A percentile compares a stretch with the other conserved stretches of the same genome.
phyloP scores from a whole-genome alignment of 768 basidiomycete species.

The Serpula lacrymans region DNA sequence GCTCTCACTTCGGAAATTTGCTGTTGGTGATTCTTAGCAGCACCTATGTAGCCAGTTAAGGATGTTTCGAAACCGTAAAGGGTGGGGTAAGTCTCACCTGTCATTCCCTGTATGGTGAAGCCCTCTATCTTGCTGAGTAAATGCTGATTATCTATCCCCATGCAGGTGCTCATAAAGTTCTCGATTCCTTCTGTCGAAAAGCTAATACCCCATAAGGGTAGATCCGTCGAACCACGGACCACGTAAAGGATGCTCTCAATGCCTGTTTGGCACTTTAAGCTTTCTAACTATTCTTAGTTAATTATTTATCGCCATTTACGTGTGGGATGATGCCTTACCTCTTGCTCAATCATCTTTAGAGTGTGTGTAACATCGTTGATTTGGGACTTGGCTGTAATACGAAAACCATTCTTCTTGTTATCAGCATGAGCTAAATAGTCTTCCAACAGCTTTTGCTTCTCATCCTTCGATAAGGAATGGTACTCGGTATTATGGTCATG shows the following conservation, averaged over 20 bases:
- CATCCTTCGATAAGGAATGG: neutral
- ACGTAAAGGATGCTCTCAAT: constrained; percentile 5
- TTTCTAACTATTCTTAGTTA: constrained; percentile 7
- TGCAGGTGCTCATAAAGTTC: constrained; percentile 7
- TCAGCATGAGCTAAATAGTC: neutral
- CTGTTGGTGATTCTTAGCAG: constrained; percentile 4
- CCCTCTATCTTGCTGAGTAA: constrained; percentile 10
- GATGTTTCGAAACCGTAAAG: no score
- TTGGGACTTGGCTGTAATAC: constrained; percentile 5
- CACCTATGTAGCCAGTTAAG: no score
- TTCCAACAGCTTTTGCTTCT: neutral
- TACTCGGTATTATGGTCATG: neutral
- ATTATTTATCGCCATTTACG: neutral
- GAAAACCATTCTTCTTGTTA: neutral
- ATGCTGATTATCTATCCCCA: constrained; percentile 7
- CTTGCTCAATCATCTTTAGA: constrained; percentile 6
- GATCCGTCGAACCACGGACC: constrained; percentile 1
- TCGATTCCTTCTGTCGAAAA: constrained; percentile 1
- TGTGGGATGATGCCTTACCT: constrained; percentile 1
- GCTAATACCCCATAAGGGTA: constrained; percentile 1
- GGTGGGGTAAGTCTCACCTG: no score
- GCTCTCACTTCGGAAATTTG: neutral
- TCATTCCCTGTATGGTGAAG: constrained; percentile 9
- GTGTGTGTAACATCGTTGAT: constrained; percentile 9
- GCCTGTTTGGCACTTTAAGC: neutral